Conservation (phyloP, 352 stramenopile species). For the Globisporangium ultimum region DNA sequence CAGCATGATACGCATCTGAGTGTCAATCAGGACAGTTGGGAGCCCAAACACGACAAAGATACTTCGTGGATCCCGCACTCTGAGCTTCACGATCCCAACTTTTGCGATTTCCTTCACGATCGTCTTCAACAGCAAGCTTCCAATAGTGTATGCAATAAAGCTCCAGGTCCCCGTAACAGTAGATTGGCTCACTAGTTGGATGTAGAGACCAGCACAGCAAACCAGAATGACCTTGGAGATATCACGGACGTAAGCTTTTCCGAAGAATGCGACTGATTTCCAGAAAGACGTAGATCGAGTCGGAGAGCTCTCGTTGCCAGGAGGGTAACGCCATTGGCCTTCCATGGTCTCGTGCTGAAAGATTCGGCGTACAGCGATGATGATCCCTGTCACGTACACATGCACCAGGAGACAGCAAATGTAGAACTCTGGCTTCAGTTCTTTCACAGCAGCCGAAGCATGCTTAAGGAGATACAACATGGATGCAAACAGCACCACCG, state of each 20-base stretch:
- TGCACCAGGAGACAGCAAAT: slow-evolving; percentile 1
- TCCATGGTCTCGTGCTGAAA: slow-evolving; percentile 4
- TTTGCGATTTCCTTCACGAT: slow-evolving; percentile 7
- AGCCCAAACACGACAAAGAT: slow-evolving; percentile 15
- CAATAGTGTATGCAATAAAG: slow-evolving; percentile 4
- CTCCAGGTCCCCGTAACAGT: neutral
- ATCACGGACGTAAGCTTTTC: neutral
- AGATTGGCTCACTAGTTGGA: slow-evolving; percentile 2
- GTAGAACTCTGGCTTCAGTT: slow-evolving; percentile 5
- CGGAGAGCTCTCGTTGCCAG: neutral
- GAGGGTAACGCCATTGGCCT: neutral
- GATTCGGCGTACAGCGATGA: neutral
- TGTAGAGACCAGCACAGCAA: neutral
- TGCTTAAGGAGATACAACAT: neutral
- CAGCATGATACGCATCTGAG: slow-evolving; percentile 18
- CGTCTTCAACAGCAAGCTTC: slow-evolving; percentile 8
- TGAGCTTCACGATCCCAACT: slow-evolving; percentile 2
- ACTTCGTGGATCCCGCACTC: slow-evolving; percentile 6
- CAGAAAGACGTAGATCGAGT: neutral
- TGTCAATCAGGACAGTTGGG: slow-evolving; percentile 22
- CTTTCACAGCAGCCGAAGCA: neutral
- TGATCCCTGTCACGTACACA: slow-evolving; percentile 5
- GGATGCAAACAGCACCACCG: neutral
- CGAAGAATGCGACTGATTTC: neutral
- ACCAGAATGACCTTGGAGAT: neutral